Evolutionary conservation across 1,139 yeast genomes (phyloP).

Genomic region (Geotrichum histeridarum): DNA sequence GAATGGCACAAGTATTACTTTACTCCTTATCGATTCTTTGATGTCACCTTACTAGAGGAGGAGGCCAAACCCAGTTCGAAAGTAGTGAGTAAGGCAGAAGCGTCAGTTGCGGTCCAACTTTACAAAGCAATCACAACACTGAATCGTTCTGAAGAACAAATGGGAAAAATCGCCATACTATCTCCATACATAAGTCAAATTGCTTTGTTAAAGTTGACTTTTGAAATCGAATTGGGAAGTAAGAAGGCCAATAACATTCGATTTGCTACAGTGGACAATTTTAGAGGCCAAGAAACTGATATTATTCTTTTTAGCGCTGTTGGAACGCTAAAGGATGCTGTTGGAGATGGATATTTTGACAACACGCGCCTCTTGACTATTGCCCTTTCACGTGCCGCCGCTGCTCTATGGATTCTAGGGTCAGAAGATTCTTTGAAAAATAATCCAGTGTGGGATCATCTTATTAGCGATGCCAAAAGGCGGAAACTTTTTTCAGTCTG

Average conservation of each 20-base stretch:
- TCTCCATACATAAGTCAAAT: conserved; percentile 94
- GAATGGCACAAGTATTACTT: conserved; percentile 67
- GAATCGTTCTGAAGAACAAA: conserved; percentile 41
- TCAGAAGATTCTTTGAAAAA: conserved; percentile 44
- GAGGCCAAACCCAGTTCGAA: conserved; percentile 48
- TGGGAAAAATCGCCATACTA: conserved; percentile 77
- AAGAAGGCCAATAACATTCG: conserved; percentile 62
- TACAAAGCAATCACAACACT: conserved; percentile 37
- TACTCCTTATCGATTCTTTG: conserved; percentile 75
- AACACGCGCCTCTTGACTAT: conserved; percentile 93
- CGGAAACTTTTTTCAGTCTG: neutral
- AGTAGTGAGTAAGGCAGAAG: conserved; percentile 1
- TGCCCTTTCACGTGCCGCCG: conserved; percentile 85
- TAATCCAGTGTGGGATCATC: conserved; percentile 63
- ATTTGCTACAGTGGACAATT: conserved; percentile 93
- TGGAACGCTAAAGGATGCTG: conserved; percentile 60
- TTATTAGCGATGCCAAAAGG: conserved; percentile 38
- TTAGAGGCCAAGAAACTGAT: conserved; percentile 97
- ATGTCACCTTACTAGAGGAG: conserved; percentile 45
- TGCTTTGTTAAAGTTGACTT: conserved; percentile 50
- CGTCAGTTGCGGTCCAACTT: conserved; percentile 43
- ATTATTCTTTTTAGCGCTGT: conserved; percentile 92
- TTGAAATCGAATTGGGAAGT: conserved; percentile 57
- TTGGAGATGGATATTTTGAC: conserved; percentile 73
- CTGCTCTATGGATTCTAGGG: conserved; percentile 90